Base-by-base conservation (phyloP, 2,329 filamentous ascomycete genomes). In the Trichoderma gracile region DNA sequence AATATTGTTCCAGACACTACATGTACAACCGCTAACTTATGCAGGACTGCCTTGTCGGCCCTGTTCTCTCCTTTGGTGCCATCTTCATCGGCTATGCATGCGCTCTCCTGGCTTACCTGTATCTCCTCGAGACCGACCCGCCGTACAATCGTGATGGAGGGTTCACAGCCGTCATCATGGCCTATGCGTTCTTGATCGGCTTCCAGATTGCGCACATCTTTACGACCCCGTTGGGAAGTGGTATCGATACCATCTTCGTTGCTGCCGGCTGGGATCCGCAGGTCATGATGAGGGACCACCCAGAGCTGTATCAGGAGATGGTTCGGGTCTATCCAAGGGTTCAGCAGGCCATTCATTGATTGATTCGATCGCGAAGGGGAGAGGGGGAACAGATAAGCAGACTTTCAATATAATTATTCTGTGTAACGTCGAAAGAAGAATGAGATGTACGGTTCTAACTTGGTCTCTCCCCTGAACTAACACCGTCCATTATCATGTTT, bases 181-280 rank as follows among this genome's bases (percentile, higher is more conserved):
- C 91, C 0, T 96, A 94, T 75, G 81, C 92, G 0, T 97, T 97
- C 79, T 79, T 97, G 59, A 93, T 97, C 68, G 94, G 94, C 7
- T 79, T 97, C 68, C 94, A 97, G 76, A 90, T 97, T 66, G 90
- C 89, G 74, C 90, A 96, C 75, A 86, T 96, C 68, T 96, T 97
- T 78, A 91, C 94, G 40, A 94, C 91, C 0, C 94, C 94, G 1
- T 81, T 98, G 64, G 89, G 89, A 68, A 93, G 89, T 71, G 94
- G 94, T n/a, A 86, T 96, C 67, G 91, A 96, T 69, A 96, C 93
- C 0, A 91, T 97, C 67, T 97, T 97, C 71, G 92, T 97, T 0
- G 93, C 92, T 0, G 80, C 84, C 52, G 86, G 85, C 0, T 89
- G 86, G 83, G 86, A 89, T 55, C 86, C 87, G 0, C 84, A 90